Base-by-base conservation (phyloP, 306 rosid genomes). In the Quercus wislizeni region DNA sequence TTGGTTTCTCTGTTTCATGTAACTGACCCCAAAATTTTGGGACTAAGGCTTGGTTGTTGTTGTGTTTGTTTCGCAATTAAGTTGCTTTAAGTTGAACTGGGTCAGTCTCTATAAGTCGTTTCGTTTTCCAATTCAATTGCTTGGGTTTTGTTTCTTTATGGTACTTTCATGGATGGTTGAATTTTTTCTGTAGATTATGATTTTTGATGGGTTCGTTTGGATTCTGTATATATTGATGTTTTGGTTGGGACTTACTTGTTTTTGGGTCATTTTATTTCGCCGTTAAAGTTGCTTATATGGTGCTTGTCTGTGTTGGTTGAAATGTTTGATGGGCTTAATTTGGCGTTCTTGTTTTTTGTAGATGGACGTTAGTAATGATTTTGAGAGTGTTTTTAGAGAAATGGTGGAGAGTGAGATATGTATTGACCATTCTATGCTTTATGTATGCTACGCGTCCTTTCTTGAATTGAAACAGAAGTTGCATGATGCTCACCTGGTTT, bases 301-400 rank as follows among this genome's bases (percentile, higher is more conserved):
- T 21, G 64, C 64, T 59, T 25, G 65, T 23, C 30, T 59, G 30
- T 59, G 17, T 58, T 59, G 65, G 14, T 21, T 64, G 77, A 43
- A 6, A 59, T 46, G 62, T 25, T 62, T 79, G 64, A 74, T 31
- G 63, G 52, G 68, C 30, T 52, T 59, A 15, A 41, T 30, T 72
- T 80, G 69, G 49, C 61, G 76, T 63, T 85, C 21, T 73, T 78
- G 77, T 21, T 74, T 69, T 85, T 59, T 78, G 83, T 81, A 93
- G 98, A 88, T 93, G 85, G 91, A 86, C 10, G 81, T 79, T 30
- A 86, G 87, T 57, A 81, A 80, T 63, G 90, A 93, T 87, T 91
- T 76, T 75, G 87, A 78, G 18, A 38, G 61, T 59, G 80, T 89
- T 55, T 91, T 89, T 74, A 74, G 64, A 55, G 94, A 87, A 81